Evolutionary conservation across 2,329 filamentous ascomycete genomes (phyloP).

Genomic region (Verticillium alfalfae): DNA sequence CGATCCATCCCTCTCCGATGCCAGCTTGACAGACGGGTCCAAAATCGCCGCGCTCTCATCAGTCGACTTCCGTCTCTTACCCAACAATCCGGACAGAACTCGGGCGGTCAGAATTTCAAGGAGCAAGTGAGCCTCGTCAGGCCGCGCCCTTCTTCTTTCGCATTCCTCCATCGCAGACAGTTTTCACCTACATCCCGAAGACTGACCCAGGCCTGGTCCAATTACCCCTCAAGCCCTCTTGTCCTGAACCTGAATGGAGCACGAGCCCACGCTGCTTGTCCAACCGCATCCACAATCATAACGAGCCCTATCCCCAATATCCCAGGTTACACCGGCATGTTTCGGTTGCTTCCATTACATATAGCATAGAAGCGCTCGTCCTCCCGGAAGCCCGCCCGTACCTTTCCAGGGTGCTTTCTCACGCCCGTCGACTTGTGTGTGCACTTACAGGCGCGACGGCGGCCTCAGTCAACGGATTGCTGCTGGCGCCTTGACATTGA

Average conservation of each 20-base stretch:
- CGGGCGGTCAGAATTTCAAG: background rate
- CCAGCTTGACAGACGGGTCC: background rate
- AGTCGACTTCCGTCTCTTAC: background rate
- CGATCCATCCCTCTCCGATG: background rate
- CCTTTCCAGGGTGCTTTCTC: background rate
- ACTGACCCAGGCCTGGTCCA: background rate
- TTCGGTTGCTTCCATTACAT: slow-evolving; percentile 20
- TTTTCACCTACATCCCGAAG: background rate
- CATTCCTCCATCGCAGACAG: background rate
- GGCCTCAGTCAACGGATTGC: background rate
- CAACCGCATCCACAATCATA: background rate
- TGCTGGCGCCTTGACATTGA: background rate
- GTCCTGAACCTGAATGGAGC: background rate
- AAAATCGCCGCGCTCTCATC: background rate
- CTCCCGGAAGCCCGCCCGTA: background rate
- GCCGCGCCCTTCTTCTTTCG: background rate
- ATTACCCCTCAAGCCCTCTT: background rate
- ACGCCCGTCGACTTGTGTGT: background rate
- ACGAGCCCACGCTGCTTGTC: background rate
- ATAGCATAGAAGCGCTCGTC: slow-evolving; percentile 1
- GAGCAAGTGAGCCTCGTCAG: background rate
- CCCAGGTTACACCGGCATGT: slow-evolving; percentile 27
- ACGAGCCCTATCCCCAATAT: background rate
- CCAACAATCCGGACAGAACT: background rate
- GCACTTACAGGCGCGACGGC: background rate